A percentile compares a stretch with the other conserved stretches of the same genome.
Conservation (phyloP, 2,329 filamentous ascomycete genomes). For the Cadophora gregata region DNA sequence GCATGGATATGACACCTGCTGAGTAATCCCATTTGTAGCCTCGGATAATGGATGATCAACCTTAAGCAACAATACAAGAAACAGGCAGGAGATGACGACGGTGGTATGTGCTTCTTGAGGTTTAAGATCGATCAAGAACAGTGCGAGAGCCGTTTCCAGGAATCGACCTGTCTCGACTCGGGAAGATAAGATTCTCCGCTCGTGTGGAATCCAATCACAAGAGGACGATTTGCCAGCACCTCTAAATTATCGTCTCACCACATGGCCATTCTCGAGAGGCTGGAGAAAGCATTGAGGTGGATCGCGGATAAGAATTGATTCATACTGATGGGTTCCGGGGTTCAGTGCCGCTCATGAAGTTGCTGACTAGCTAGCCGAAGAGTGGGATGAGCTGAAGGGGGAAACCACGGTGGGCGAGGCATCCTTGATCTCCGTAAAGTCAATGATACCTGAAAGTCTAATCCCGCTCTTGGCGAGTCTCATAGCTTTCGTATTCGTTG, state of each 20-base stretch:
- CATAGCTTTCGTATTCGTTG: too few relatives aligned
- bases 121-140: constrained; percentile 8
- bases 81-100: constrained; percentile 22
- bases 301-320: constrained; percentile 7
- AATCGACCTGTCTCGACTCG: neutral
- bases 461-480: too few relatives aligned
- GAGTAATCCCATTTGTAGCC: neutral
- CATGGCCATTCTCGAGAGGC: neutral
- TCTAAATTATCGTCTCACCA: constrained; percentile 8
- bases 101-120: constrained; percentile 4
- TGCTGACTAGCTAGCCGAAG: neutral
- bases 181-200: constrained; percentile 8
- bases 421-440: neutral
- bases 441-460: too few relatives aligned
- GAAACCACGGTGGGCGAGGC: neutral
- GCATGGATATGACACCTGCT: constrained; percentile 7
- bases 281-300: neutral
- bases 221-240: constrained; percentile 3
- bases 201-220: neutral
- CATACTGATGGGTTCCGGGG: neutral
- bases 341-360: neutral
- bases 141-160: neutral
- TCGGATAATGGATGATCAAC: neutral
- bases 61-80: constrained; percentile 10
- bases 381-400: constrained; percentile 10